phyloP scores from a whole-genome alignment of 1,284 basidiomycete genomes.

The Farysia itapuensis region DNA sequence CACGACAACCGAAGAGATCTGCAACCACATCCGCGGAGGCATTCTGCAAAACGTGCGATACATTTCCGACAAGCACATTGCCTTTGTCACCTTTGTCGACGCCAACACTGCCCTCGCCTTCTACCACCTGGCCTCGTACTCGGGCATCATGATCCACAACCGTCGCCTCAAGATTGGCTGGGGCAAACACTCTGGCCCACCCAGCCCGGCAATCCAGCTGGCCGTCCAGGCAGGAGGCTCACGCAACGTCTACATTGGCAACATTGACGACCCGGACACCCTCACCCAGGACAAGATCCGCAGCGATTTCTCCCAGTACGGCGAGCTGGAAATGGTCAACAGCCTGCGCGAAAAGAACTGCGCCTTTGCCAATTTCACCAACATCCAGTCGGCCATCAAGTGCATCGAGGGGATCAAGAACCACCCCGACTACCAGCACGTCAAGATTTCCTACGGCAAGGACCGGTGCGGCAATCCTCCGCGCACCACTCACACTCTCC shows the following conservation, averaged over 20 bases:
- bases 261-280: slow-evolving; percentile 52
- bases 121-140: slow-evolving; percentile 54
- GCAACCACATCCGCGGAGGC: slow-evolving; percentile 59
- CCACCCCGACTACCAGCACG: slow-evolving; percentile 52
- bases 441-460: slow-evolving; percentile 57
- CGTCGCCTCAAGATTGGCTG: slow-evolving; percentile 58
- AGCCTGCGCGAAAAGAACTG: slow-evolving; percentile 56
- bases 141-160: slow-evolving; percentile 58
- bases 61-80: slow-evolving; percentile 58
- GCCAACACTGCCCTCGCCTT: slow-evolving; percentile 56
- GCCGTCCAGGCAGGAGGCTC: slow-evolving; percentile 58
- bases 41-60: slow-evolving; percentile 57
- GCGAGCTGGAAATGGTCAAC: slow-evolving; percentile 58
- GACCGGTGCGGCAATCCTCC: slow-evolving; percentile 57
- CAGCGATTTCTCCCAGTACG: slow-evolving; percentile 54
- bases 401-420: slow-evolving; percentile 59
- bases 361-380: slow-evolving; percentile 59
- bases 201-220: slow-evolving; percentile 56
- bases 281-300: slow-evolving; percentile 55
- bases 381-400: slow-evolving; percentile 59
- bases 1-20: slow-evolving; percentile 58
- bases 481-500: slow-evolving; percentile 30
- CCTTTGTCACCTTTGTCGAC: slow-evolving; percentile 58
- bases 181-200: slow-evolving; percentile 57
- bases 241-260: slow-evolving; percentile 58